Conservation (phyloP, 2,329 filamentous ascomycete species). For the Metarhizium sp. region DNA sequence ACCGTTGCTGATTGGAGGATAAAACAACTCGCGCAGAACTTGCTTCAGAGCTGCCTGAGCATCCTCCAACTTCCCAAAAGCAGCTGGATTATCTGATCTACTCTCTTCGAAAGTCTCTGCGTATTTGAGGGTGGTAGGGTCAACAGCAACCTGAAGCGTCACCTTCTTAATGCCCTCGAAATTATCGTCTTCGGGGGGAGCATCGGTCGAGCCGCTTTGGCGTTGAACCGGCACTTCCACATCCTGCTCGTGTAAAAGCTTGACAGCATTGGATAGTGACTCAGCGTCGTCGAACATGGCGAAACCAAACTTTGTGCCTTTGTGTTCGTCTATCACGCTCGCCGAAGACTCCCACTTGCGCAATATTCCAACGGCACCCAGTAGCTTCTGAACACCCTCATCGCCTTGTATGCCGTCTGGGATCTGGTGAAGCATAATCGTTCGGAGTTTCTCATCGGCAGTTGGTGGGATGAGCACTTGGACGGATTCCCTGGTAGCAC, state of each 20-base stretch:
- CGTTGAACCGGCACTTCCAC: slow-evolving; percentile 76
- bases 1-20: slow-evolving; percentile 42
- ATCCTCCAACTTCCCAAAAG: slow-evolving; percentile 59
- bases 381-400: slow-evolving; percentile 66
- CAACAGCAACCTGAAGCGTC: slow-evolving; percentile 64
- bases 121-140: slow-evolving; percentile 75
- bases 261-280: slow-evolving; percentile 74
- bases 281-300: slow-evolving; percentile 91
- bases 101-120: slow-evolving; percentile 70
- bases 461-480: slow-evolving; percentile 72
- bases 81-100: slow-evolving; percentile 52
- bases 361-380: slow-evolving; percentile 68
- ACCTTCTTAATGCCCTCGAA: slow-evolving; percentile 57
- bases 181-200: slow-evolving; percentile 30
- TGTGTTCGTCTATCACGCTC: slow-evolving; percentile 53
- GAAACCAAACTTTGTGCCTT: slow-evolving; percentile 84
- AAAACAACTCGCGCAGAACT: slow-evolving; percentile 62
- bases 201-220: slow-evolving; percentile 44
- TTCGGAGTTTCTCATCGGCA: slow-evolving; percentile 82
- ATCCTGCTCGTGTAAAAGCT: slow-evolving; percentile 72
- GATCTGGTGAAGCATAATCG: slow-evolving; percentile 82
- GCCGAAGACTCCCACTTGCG: slow-evolving; percentile 76
- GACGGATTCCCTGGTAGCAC: slow-evolving; percentile 57
- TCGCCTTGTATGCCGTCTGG: slow-evolving; percentile 71
- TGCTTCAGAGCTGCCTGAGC: slow-evolving; percentile 59